Conservation (phyloP, 2,329 filamentous ascomycete genomes). For the Diaporthe citriasiana region DNA sequence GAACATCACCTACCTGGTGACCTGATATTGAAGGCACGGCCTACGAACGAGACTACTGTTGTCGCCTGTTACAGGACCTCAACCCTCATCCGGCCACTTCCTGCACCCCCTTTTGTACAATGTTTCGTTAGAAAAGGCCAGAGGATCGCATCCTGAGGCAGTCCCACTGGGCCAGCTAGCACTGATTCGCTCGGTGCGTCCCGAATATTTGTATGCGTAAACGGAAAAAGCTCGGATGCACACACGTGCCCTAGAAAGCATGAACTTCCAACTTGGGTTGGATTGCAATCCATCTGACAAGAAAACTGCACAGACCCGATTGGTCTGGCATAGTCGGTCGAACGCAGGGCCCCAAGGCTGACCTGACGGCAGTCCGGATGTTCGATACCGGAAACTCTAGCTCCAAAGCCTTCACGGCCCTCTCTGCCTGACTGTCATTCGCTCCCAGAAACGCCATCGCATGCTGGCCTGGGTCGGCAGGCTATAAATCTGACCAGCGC, state of each 20-base stretch:
- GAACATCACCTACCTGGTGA: not conserved
- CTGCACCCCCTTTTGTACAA: not conserved
- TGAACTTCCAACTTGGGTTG: not conserved
- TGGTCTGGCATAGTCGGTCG: constrained; percentile 1
- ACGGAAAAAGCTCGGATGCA: not conserved
- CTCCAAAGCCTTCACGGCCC: not conserved
- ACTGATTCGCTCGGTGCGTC: constrained; percentile 1
- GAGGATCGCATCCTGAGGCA: not conserved
- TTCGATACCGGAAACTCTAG: constrained; percentile 11
- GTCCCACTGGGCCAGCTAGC: not conserved
- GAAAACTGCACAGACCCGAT: not conserved
- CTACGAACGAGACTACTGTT: not conserved
- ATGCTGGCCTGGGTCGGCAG: not conserved
- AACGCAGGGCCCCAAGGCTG: not conserved
- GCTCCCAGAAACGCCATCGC: not conserved
- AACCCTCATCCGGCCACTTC: not conserved
- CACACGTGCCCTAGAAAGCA: not conserved
- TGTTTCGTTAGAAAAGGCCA: not conserved
- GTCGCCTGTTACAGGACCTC: not conserved
- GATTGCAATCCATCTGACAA: not conserved
- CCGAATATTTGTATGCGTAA: not conserved
- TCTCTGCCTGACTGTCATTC: not conserved
- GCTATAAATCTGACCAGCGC: constrained; percentile 4
- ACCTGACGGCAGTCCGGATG: not conserved
- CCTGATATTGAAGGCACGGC: not conserved